These are phyloP conservation scores for Sanguinoderma infundibulare DNA, from an alignment of 1,284 basidiomycete genomes.

Conservation along the genomic window DNA sequence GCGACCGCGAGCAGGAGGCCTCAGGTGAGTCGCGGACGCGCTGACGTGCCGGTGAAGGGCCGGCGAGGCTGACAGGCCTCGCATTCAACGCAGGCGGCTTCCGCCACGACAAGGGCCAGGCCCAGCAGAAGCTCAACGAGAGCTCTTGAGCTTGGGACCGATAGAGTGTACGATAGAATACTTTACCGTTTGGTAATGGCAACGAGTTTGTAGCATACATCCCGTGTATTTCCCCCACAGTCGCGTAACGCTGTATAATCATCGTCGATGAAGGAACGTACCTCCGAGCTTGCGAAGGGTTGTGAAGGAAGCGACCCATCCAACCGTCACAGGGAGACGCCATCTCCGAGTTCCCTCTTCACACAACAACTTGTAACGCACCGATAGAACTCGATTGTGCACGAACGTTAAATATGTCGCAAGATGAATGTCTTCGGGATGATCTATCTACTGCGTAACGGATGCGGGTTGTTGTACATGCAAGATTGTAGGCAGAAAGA, in stretches of 20 bases:
- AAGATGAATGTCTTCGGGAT: neutral
- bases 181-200: neutral
- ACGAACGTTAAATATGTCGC: neutral
- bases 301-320: too few relatives aligned
- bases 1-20: conserved; percentile 65
- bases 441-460: conserved; percentile 9
- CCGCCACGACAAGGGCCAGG: conserved; percentile 63
- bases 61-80: neutral
- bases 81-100: conserved; percentile 57
- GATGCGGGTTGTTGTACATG: conserved; percentile 10
- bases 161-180: neutral
- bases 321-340: too few relatives aligned
- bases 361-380: too few relatives aligned
- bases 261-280: neutral
- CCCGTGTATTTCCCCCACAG: neutral
- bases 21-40: conserved; percentile 43
- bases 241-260: neutral
- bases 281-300: neutral
- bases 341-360: too few relatives aligned
- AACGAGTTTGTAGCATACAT: neutral
- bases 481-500: neutral
- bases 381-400: too few relatives aligned
- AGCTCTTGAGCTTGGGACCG: neutral
- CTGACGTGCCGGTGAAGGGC: neutral
- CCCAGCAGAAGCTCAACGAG: conserved; percentile 56